Evolutionary conservation across 768 basidiomycete species (phyloP), one percentile per base, ranked within the genome.

Genomic region (Panaeolus cyanescens): DNA sequence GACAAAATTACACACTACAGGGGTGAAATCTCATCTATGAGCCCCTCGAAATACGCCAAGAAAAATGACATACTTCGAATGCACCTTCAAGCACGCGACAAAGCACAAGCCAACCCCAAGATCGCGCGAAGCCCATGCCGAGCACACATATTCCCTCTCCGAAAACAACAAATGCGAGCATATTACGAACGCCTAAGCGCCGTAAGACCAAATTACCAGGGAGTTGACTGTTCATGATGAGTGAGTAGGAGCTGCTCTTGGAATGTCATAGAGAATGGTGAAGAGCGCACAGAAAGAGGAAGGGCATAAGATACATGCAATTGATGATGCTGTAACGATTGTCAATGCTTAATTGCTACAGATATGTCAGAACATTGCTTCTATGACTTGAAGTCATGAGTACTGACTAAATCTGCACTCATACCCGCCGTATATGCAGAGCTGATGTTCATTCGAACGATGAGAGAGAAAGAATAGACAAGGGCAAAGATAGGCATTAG

Each of bases 141-240:
- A 82, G 69, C 45, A 80, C 76, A 8, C 79, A 77, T 5, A 72
- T 70, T 22, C 79, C 80, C 79, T 81, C 82, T 33, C 73, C 74
- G 32, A 79, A 57, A 2, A 78, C 74, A 32, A 72, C 75, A 58
- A 77, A 75, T 2, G 79, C 73, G 37, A 83, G 67, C 75, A 75
- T 80, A 62, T 80, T 79, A 37, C 79, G 75, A 32, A 77, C 77
- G 12, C 80, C 80, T 32, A 81, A 71, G 60, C 71, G 73, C 32
- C 79, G 76, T 31, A 83, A 71, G 19, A 80, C 68, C 13, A 80
- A 69, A 64, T 78, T 82, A 30, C 78, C 78, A 15, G 82, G 82
- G 33, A 83, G 68, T 66, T 83, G 80, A 12, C 80, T 82, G 62
- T n/a, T n/a, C n/a, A n/a, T n/a, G n/a, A n/a, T n/a, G n/a, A n/a